phyloP scores from a whole-genome alignment of 495 filamentous ascomycete genomes.

The Penicillium roqueforti region DNA sequence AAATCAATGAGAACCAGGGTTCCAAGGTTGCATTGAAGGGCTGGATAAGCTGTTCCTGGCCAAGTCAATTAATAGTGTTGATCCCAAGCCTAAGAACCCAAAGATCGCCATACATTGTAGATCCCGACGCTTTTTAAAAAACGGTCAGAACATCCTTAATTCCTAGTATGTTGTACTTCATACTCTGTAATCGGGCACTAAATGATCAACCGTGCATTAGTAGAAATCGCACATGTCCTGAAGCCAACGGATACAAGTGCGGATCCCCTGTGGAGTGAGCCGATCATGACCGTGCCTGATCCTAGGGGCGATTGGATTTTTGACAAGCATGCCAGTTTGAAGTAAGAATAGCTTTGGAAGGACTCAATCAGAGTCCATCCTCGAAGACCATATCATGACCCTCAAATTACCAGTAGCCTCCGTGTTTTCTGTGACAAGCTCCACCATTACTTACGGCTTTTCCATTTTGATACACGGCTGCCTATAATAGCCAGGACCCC shows the following conservation, averaged over 20 bases:
- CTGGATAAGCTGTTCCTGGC: not conserved
- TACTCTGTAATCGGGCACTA: not conserved
- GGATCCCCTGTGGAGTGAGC: constrained; percentile 2
- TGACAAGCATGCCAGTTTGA: constrained; percentile 1
- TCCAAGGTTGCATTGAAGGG: too few species aligned
- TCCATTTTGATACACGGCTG: constrained; percentile 1
- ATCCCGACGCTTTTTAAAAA: too few species aligned
- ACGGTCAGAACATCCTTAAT: not conserved
- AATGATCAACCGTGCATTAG: not conserved
- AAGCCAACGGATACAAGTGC: not conserved
- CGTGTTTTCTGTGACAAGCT: not conserved
- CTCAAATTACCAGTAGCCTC: constrained; percentile 1
- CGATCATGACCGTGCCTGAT: constrained; percentile 3
- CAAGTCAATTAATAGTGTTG: not conserved
- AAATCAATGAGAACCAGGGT: not conserved
- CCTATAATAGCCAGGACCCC: not conserved
- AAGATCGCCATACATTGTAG: not conserved
- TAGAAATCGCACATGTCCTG: not conserved
- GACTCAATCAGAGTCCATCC: not conserved
- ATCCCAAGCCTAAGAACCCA: not conserved
- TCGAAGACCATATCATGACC: not conserved
- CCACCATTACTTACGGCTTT: constrained; percentile 2
- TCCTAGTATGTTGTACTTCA: too few species aligned
- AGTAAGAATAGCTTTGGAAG: not conserved
- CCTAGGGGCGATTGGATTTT: constrained; percentile 1